Base-by-base conservation (phyloP, 202 grass and related monocot species). In the Zoysia matrella region DNA sequence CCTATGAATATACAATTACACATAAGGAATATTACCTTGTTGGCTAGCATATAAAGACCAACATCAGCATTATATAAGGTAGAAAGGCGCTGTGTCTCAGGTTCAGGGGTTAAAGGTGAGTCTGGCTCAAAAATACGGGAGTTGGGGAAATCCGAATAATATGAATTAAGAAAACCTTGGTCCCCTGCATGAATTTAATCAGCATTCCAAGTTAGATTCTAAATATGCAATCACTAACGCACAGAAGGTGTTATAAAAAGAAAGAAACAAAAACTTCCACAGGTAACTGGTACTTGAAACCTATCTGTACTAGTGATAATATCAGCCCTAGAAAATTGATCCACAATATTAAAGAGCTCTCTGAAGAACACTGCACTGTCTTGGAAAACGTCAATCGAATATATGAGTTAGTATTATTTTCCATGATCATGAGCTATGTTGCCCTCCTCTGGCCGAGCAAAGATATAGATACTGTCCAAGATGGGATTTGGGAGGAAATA, bases 11-110 rank as follows among this genome's bases (percentile, higher is more conserved):
- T n/a, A 69, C 5, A 55, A 41, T 53, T 62, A 71, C 9, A 69
- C 8, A 52, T 47, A 69, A 67, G 47, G 3, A 60, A 47, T 47
- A 50, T 90, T 77, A 98, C 95, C 90, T 98, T 95, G 86, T 98
- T 98, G 39, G 92, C 95, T 67, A 98, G 89, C 95, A 98, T 95
- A 84, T 95, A 98, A 87, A 98, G 95, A 54, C 95, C 95, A 83
- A 98, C 95, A 75, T 98, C 95, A 83, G 92, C 95, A 79, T 98
- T 95, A 86, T 98, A 98, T 58, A 98, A 73, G 51, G 95, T 98
- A 80, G 95, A 94, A 75, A 95, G 90, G 69, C 92, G 85, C 47
- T 98, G 90, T 68, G 91, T 90, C 79, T 88, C 89, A 4, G 90
- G 95, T 85, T 93, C 90, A 79, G 92, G 88, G 73, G 85, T 85